These are phyloP conservation scores for Colletotrichum siamense DNA, from an alignment of 2,329 filamentous ascomycete genomes.

Conservation along the genomic window DNA sequence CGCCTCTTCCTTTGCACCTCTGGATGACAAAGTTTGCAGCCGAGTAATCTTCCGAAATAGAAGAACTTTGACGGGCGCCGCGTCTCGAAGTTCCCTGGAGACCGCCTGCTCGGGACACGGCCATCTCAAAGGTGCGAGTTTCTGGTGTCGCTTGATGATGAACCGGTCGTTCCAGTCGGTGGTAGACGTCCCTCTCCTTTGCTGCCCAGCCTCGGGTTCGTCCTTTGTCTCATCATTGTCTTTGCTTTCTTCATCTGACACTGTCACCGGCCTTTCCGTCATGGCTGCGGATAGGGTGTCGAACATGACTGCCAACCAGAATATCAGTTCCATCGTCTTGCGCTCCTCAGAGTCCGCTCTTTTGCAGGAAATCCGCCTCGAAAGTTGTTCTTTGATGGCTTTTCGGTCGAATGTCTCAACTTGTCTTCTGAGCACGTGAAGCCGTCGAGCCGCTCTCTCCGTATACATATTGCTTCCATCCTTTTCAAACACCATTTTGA, in stretches of 20 bases:
- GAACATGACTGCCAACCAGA: constrained; percentile 65
- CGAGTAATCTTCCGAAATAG: constrained; percentile 61
- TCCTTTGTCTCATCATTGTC: constrained; percentile 6
- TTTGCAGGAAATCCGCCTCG: neutral
- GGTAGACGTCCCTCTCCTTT: constrained; percentile 9
- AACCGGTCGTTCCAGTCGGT: constrained; percentile 35
- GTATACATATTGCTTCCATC: constrained; percentile 38
- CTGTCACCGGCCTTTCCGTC: constrained; percentile 40
- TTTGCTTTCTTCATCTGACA: constrained; percentile 45
- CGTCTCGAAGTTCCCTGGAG: constrained; percentile 52
- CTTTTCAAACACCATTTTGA: constrained; percentile 24
- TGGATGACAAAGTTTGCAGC: constrained; percentile 56
- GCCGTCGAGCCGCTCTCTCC: constrained; percentile 43
- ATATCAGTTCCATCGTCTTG: constrained; percentile 57
- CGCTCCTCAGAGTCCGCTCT: constrained; percentile 27
- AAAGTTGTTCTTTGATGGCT: rapidly evolving
- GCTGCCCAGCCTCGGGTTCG: neutral
- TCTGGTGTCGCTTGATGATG: constrained; percentile 38
- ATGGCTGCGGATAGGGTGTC: constrained; percentile 62
- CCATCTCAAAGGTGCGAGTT: constrained; percentile 44
- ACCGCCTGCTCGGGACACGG: constrained; percentile 61
- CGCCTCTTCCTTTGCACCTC: constrained; percentile 37
- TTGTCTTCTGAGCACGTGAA: constrained; percentile 40
- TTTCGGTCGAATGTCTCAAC: constrained; percentile 27
- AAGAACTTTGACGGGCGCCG: constrained; percentile 63